Conservation (phyloP, 2,329 filamentous ascomycete species). For the Lachnum nothofagi region DNA sequence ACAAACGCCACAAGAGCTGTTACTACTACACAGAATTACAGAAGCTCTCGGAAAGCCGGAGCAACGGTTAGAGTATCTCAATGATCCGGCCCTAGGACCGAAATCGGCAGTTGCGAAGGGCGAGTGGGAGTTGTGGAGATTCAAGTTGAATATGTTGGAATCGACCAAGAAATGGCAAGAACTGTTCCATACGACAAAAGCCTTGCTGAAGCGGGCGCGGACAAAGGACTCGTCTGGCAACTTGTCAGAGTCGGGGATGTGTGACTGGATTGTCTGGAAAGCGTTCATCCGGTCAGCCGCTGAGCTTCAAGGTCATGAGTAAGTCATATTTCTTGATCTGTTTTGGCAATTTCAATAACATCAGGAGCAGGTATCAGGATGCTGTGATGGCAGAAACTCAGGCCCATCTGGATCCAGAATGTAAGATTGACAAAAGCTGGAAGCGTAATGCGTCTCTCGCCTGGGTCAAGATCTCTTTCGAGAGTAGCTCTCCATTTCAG, state of each 20-base stretch:
- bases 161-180: conserved; percentile 26
- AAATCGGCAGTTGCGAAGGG: conserved; percentile 32
- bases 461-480: conserved; percentile 24
- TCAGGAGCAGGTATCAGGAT: conserved; percentile 11
- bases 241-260: conserved; percentile 27
- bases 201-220: conserved; percentile 28
- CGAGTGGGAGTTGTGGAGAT: conserved; percentile 33
- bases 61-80: conserved; percentile 27
- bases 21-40: conserved; percentile 30
- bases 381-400: conserved; percentile 26
- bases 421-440: conserved; percentile 32
- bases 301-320: conserved; percentile 22
- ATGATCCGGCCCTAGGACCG: conserved; percentile 29
- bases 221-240: conserved; percentile 26
- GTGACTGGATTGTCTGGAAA: conserved; percentile 34
- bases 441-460: conserved; percentile 33
- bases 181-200: conserved; percentile 24
- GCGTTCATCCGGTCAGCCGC: conserved; percentile 27
- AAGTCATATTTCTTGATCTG: conserved; percentile 10
- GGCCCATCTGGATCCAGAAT: conserved; percentile 28
- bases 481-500: conserved; percentile 9
- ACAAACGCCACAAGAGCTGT: conserved; percentile 33
- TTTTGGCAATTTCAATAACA: conserved; percentile 1
- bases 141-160: conserved; percentile 27
- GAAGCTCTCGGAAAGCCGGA: conserved; percentile 23